Conservation (phyloP, 768 basidiomycete genomes). For the Candolleomyces eurysporus region DNA sequence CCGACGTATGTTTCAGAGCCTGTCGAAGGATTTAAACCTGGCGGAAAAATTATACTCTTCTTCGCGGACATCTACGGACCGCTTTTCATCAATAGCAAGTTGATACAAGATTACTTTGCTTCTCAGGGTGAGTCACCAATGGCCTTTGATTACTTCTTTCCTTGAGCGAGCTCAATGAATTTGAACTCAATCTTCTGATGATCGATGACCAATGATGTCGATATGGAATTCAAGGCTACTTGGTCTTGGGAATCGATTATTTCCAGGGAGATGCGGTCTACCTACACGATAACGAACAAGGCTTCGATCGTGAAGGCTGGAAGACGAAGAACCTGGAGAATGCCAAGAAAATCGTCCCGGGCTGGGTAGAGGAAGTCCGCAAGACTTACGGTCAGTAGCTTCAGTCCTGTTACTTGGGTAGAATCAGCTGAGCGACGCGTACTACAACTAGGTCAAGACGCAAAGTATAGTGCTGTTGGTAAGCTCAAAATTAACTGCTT, state of each 20-base stretch:
- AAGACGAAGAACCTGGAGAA: slow-evolving; percentile 23
- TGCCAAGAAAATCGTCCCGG: slow-evolving; percentile 35
- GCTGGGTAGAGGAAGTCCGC: slow-evolving; percentile 45
- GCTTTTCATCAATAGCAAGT: too few relatives aligned
- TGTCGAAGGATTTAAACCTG: too few relatives aligned
- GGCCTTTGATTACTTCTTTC: too few relatives aligned
- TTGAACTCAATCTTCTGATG: too few relatives aligned
- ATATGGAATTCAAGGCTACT: slow-evolving; percentile 33
- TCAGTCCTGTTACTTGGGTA: not conserved
- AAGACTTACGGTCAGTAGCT: slow-evolving; percentile 35
- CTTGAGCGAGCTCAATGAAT: too few relatives aligned
- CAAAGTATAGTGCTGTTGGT: slow-evolving; percentile 31
- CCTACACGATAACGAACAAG: slow-evolving; percentile 26
- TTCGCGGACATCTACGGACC: too few relatives aligned
- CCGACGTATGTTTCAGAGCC: too few relatives aligned
- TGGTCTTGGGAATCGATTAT: slow-evolving; percentile 50
- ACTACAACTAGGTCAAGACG: not conserved
- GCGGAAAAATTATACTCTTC: too few relatives aligned
- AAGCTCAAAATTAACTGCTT: slow-evolving; percentile 7
- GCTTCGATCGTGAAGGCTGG: slow-evolving; percentile 35
- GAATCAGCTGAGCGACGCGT: not conserved
- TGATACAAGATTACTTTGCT: too few relatives aligned
- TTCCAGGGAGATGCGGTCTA: slow-evolving; percentile 49
- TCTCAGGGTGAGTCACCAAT: too few relatives aligned
- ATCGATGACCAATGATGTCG: too few relatives aligned